phyloP scores from a whole-genome alignment of 768 basidiomycete genomes.

The Mycena olivaceomarginata region DNA sequence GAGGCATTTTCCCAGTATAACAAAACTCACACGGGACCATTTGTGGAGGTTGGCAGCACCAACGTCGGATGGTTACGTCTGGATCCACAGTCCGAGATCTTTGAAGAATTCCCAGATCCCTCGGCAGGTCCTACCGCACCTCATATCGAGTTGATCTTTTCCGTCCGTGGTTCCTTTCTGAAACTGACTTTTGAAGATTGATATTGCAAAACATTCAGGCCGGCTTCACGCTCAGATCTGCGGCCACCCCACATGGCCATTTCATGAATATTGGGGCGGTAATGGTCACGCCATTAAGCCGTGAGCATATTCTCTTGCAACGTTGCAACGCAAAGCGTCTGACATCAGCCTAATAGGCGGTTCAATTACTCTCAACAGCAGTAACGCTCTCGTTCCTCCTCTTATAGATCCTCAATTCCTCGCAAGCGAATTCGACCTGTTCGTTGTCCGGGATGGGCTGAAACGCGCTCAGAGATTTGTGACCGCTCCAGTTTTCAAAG shows the following conservation, averaged over 20 bases:
- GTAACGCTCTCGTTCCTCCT: slow-evolving; percentile 10
- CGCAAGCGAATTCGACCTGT: slow-evolving; percentile 4
- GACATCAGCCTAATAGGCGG: neutral
- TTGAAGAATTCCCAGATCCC: slow-evolving; percentile 1
- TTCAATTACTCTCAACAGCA: slow-evolving; percentile 16
- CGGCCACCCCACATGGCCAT: neutral
- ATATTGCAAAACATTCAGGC: neutral
- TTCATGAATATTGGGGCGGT: slow-evolving; percentile 3
- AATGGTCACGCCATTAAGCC: slow-evolving; percentile 5
- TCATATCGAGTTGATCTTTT: slow-evolving; percentile 12
- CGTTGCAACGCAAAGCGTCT: neutral
- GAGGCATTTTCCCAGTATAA: neutral
- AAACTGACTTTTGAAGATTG: neutral
- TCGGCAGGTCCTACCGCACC: neutral
- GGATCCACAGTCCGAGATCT: slow-evolving; percentile 5
- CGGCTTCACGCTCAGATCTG: neutral
- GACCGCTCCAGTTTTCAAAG: slow-evolving; percentile 8
- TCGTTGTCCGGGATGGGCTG: neutral
- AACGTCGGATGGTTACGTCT: neutral
- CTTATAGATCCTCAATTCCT: slow-evolving; percentile 3
- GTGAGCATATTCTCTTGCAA: neutral
- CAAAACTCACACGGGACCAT: neutral
- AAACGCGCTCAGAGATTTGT: slow-evolving; percentile 9
- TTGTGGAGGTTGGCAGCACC: neutral
- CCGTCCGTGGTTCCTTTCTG: neutral